phyloP scores from a whole-genome alignment of 768 basidiomycete species.

The Cubamyces lactineus region DNA sequence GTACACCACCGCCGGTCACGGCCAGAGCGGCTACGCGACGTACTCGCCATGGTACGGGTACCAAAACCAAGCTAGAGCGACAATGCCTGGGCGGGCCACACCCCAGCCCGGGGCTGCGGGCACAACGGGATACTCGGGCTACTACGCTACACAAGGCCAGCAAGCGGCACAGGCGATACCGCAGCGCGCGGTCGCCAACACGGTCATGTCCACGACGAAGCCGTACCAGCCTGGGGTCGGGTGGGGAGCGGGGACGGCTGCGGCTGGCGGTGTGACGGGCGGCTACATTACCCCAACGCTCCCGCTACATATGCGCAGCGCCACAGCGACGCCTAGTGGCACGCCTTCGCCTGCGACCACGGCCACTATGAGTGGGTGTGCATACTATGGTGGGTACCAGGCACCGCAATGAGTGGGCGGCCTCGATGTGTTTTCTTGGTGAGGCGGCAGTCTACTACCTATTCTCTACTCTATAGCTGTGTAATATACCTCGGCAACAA shows the following conservation, averaged over 20 bases:
- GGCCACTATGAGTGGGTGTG: background rate
- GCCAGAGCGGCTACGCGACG: slow-evolving; percentile 43
- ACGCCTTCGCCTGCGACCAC: slow-evolving; percentile 30
- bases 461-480: slow-evolving; percentile 2
- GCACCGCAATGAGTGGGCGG: slow-evolving; percentile 18
- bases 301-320: slow-evolving; percentile 45
- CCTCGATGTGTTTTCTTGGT: background rate
- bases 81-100: slow-evolving; percentile 43
- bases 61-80: slow-evolving; percentile 36
- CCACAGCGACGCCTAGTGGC: slow-evolving; percentile 25
- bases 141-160: slow-evolving; percentile 40
- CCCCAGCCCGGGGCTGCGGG: slow-evolving; percentile 44
- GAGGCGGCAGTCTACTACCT: no score
- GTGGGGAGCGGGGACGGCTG: background rate
- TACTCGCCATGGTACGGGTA: slow-evolving; percentile 50
- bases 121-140: slow-evolving; percentile 44
- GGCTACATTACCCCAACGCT: slow-evolving; percentile 40
- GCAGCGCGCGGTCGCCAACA: slow-evolving; percentile 60
- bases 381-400: slow-evolving; percentile 31
- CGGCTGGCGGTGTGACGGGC: slow-evolving; percentile 2
- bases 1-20: slow-evolving; percentile 38
- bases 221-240: slow-evolving; percentile 32
- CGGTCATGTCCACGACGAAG: slow-evolving; percentile 42
- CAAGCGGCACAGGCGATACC: slow-evolving; percentile 21
- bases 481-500: background rate